Conservation (phyloP, 495 filamentous ascomycete species). For the Echria macrotheca region DNA sequence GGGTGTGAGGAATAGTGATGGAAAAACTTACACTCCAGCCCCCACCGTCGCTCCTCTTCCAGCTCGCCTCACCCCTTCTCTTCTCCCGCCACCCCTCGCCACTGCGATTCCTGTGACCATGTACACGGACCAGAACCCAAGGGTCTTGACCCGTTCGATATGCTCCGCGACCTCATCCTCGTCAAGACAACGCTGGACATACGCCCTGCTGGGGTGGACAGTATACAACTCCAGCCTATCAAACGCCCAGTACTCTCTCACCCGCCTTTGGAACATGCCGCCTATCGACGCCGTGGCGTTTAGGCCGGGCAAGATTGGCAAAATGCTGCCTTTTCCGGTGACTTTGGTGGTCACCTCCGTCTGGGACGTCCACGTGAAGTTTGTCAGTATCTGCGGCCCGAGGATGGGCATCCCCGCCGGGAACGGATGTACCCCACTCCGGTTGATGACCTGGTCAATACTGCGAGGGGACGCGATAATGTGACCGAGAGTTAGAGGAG, state of each 20-base stretch:
- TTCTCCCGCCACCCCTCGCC: constrained; percentile 4
- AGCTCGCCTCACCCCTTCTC: background rate
- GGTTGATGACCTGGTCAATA: constrained; percentile 7
- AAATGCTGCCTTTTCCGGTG: too few relatives aligned
- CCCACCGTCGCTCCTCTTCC: background rate
- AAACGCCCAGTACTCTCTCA: constrained; percentile 1
- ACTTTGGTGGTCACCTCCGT: too few relatives aligned
- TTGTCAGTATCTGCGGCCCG: background rate
- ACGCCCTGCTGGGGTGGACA: background rate
- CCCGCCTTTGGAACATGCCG: background rate
- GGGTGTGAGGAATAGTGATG: background rate
- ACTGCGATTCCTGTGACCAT: constrained; percentile 13
- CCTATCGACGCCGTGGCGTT: background rate
- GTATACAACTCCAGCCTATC: constrained; percentile 2
- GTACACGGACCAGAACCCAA: constrained; percentile 5
- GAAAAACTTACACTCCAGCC: background rate
- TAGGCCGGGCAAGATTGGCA: background rate
- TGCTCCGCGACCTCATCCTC: background rate
- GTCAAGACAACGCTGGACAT: background rate
- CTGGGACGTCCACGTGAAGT: background rate
- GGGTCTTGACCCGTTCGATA: background rate
- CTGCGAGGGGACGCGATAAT: background rate
- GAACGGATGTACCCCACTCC: constrained; percentile 3
- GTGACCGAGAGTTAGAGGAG: constrained; percentile 7
- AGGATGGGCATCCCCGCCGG: background rate